Conservation (phyloP, 805 yeast genomes). For the Metschnikowia aberdeeniae region DNA sequence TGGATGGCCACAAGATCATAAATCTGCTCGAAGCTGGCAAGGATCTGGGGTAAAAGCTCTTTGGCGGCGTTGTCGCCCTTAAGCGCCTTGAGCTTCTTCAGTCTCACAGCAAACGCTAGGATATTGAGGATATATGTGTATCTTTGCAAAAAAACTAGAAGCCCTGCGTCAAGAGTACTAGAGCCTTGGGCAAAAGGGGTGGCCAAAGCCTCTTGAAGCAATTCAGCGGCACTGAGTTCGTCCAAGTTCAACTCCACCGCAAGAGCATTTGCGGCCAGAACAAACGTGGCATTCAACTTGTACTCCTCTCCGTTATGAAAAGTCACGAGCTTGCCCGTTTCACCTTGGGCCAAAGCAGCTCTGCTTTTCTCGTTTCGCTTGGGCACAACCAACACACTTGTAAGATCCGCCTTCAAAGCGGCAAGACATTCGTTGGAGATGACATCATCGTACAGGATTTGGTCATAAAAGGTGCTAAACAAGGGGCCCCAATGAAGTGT, state of each 20-base stretch:
- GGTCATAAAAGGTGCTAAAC: conserved; percentile 15
- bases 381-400: conserved; percentile 30
- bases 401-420: conserved; percentile 28
- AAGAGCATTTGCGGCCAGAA: conserved; percentile 57
- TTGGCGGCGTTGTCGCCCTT: conserved; percentile 11
- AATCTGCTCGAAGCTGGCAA: conserved; percentile 54
- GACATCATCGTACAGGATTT: conserved; percentile 8
- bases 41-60: conserved; percentile 37
- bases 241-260: conserved; percentile 53
- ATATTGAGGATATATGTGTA: conserved; percentile 72
- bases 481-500: conserved; percentile 13
- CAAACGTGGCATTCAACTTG: conserved; percentile 61
- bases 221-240: conserved; percentile 70
- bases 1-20: conserved; percentile 55
- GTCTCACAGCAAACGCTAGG: conserved; percentile 31
- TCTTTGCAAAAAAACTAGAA: conserved; percentile 63
- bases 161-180: conserved; percentile 55
- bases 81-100: conserved; percentile 22
- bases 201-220: conserved; percentile 48
- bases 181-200: conserved; percentile 43
- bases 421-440: conserved; percentile 6
- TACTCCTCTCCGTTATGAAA: conserved; percentile 56
- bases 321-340: conserved; percentile 25
- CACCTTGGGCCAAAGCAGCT: conserved; percentile 11
- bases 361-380: conserved; percentile 25